phyloP scores from a whole-genome alignment of 2,329 filamentous ascomycete genomes.

The Phaeosphaeriaceae sp. region DNA sequence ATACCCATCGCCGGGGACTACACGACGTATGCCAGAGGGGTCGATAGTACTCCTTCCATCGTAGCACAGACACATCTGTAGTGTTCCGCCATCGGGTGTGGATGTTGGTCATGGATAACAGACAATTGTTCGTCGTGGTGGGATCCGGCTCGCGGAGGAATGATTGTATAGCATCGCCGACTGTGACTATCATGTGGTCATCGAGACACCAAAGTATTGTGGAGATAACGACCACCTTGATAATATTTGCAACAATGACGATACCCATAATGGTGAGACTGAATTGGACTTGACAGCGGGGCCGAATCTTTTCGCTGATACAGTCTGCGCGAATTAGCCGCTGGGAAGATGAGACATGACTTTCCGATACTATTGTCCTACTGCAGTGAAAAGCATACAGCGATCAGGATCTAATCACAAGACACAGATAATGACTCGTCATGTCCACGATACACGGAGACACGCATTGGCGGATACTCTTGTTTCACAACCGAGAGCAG shows the following conservation, averaged over 20 bases:
- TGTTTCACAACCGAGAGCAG: too few relatives aligned
- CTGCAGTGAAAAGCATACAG: neutral
- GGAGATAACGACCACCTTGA: slow-evolving; percentile 30
- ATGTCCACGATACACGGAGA: neutral
- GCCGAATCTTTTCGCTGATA: slow-evolving; percentile 9
- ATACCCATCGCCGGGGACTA: slow-evolving; percentile 11
- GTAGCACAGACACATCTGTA: neutral
- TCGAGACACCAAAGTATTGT: slow-evolving; percentile 22
- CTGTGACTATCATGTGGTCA: slow-evolving; percentile 28
- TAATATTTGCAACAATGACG: slow-evolving; percentile 29
- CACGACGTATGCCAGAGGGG: slow-evolving; percentile 8
- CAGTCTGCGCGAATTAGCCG: slow-evolving; percentile 15
- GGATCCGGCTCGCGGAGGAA: slow-evolving; percentile 29
- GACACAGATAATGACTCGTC: neutral
- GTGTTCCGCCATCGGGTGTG: slow-evolving; percentile 4
- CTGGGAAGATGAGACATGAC: neutral
- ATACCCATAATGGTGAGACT: slow-evolving; percentile 22
- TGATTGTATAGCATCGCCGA: slow-evolving; percentile 36
- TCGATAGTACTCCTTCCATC: slow-evolving; percentile 1
- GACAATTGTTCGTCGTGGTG: slow-evolving; percentile 20
- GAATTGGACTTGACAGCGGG: slow-evolving; percentile 14
- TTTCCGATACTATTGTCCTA: neutral
- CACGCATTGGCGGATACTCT: too few relatives aligned
- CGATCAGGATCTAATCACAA: neutral
- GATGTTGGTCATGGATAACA: slow-evolving; percentile 4